Base-by-base conservation (phyloP, 192 early-diverging fungal species). In the Coemansia sp. region DNA sequence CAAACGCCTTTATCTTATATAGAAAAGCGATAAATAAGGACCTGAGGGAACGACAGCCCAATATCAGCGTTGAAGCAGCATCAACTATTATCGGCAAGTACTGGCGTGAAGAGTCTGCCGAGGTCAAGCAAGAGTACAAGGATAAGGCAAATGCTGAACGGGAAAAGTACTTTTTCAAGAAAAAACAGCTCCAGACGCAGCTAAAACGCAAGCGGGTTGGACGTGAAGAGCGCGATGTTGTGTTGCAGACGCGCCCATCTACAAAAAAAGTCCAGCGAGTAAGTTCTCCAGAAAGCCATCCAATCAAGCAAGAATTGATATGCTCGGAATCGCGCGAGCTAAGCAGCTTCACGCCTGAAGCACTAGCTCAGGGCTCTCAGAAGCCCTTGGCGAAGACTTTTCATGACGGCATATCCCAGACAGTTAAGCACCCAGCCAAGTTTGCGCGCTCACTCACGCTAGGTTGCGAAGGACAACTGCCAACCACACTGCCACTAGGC, bases 1-100 rank as follows among this genome's bases (percentile, higher is more conserved):
- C 64, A 14, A 81, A 81, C 19, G 74, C 73, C 19, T 81, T 81
- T 57, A 81, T 81, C 17, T 46, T 76, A 22, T 81, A 81, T 54
- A 62, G 78, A 29, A 53, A 54, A 10, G 56, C 59, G n/a, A 68
- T 59, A 66, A 75, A 76, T 57, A 21, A 31, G 51, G 19, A 39
- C 32, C 59, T 81, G 31, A 74, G 74, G 17, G 21, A 24, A 7
- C 24, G 70, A 14, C 19, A 60, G 30, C 74, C 74, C 2, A 57
- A 56, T 2, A 53, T 81, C 2, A 75, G 61, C 53, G 70, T 76
- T n/a, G 78, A 72, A 19, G 29, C 25, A 5, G 74, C 70, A n/a
- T 81, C 78, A 0, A 10, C 30, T 6, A 50, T 72, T 6, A 76
- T 81, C n/a, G 69, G 69, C 69, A 66, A 66, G n/a, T 20, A 27